Conservation (phyloP, 2,329 filamentous ascomycete species). For the Fusarium sarcochroum region DNA sequence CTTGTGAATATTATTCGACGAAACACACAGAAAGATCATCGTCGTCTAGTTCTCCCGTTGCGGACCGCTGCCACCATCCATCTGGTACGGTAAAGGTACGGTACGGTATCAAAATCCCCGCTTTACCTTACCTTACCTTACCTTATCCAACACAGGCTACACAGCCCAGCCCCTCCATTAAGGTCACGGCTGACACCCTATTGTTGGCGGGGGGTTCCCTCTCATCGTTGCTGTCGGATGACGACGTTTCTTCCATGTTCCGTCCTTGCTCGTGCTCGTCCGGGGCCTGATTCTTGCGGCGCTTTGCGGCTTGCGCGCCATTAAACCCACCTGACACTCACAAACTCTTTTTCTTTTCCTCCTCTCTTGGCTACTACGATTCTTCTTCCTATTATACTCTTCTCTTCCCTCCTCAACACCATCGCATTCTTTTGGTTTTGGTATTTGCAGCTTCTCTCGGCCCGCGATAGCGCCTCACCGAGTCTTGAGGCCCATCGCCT, state of each 20-base stretch:
- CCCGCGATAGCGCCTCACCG: conserved; percentile 25
- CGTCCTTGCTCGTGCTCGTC: conserved; percentile 39
- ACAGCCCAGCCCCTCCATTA: conserved; percentile 46
- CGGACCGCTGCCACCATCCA: conserved; percentile 46
- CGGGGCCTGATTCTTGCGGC: conserved; percentile 45
- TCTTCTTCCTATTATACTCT: conserved; percentile 11
- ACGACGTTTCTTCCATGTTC: conserved; percentile 48
- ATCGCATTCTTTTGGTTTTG: conserved; percentile 32
- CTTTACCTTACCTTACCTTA: conserved; percentile 31
- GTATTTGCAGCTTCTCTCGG: conserved; percentile 26
- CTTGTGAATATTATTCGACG: conserved; percentile 13
- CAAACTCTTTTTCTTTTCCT: conserved; percentile 35
- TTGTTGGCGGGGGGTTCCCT: conserved; percentile 46
- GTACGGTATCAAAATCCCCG: conserved; percentile 32
- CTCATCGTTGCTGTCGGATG: conserved; percentile 49
- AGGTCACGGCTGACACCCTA: conserved; percentile 49
- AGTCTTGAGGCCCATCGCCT: conserved; percentile 38
- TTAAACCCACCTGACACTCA: conserved; percentile 49
- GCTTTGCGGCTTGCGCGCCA: conserved; percentile 44
- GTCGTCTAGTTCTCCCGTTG: conserved; percentile 37
- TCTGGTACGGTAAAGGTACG: conserved; percentile 4
- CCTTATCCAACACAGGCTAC: conserved; percentile 17
- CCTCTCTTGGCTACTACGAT: conserved; percentile 28
- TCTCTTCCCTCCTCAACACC: conserved; percentile 31
- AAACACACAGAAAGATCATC: conserved; percentile 31